Evolutionary conservation across 139 green algal species (phyloP).

Genomic region (Volvox reticuliferus): DNA sequence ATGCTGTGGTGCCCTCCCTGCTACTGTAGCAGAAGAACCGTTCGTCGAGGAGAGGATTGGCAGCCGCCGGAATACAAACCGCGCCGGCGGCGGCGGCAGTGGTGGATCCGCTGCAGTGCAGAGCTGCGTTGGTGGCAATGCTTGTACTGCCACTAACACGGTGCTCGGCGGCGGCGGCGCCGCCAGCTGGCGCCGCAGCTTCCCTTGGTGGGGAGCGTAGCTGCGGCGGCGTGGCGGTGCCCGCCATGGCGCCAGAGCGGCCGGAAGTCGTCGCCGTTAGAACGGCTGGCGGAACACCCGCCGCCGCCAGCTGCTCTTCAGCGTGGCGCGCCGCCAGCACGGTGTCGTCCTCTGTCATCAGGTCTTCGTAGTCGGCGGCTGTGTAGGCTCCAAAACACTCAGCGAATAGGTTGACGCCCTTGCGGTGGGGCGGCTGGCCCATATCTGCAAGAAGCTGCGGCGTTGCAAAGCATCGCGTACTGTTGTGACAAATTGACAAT

Average conservation of each 20-base stretch:
- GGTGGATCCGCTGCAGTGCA: neutral
- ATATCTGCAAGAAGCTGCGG: constrained; percentile 40
- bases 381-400: constrained; percentile 45
- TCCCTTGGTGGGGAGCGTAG: too few relatives aligned
- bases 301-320: neutral
- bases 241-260: neutral
- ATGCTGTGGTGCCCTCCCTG: neutral
- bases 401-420: constrained; percentile 45
- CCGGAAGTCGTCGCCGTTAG: neutral
- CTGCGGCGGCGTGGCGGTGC: neutral
- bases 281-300: neutral
- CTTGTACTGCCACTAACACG: neutral
- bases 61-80: neutral
- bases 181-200: neutral
- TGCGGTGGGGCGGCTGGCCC: neutral
- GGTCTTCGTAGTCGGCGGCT: constrained; percentile 5
- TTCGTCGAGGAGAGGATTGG: neutral
- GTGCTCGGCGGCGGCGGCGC: neutral
- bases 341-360: neutral
- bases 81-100: neutral
- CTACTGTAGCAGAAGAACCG: neutral
- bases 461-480: neutral
- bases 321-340: neutral
- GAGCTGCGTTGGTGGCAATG: neutral
- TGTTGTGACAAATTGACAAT: too few relatives aligned